Evolutionary conservation across 371 early-diverging fungal genomes (phyloP).

Genomic region (Zychaea mexicana): DNA sequence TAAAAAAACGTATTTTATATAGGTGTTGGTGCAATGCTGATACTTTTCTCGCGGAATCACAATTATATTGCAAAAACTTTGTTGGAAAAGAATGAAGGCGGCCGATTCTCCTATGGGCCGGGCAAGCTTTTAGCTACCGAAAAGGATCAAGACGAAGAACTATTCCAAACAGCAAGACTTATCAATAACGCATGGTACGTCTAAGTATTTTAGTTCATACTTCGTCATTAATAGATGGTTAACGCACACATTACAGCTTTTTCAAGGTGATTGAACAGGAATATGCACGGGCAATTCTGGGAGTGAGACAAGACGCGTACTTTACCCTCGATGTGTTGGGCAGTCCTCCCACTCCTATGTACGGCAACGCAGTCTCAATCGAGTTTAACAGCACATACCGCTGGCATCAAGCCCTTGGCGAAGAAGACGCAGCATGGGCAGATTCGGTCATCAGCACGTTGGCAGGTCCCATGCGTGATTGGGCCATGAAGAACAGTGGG

Average conservation of each 20-base stretch:
- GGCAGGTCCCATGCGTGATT: background rate
- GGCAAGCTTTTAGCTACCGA: slow-evolving; percentile 19
- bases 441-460: slow-evolving; percentile 27
- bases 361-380: slow-evolving; percentile 53
- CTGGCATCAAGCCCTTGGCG: slow-evolving; percentile 54
- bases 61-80: slow-evolving; percentile 53
- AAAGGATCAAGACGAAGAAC: slow-evolving; percentile 47
- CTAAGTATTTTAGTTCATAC: background rate
- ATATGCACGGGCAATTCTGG: slow-evolving; percentile 53
- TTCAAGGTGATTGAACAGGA: slow-evolving; percentile 47
- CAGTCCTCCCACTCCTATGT: slow-evolving; percentile 22
- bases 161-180: slow-evolving; percentile 57
- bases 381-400: slow-evolving; percentile 56
- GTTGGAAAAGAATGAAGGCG: slow-evolving; percentile 45
- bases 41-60: slow-evolving; percentile 58
- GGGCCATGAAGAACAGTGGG: background rate
- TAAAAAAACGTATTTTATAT: no score
- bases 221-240: background rate
- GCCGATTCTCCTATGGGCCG: slow-evolving; percentile 38
- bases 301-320: slow-evolving; percentile 34
- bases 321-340: slow-evolving; percentile 35
- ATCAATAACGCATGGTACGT: slow-evolving; percentile 53
- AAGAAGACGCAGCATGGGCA: slow-evolving; percentile 45
- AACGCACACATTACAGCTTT: slow-evolving; percentile 19
- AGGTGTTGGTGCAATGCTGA: slow-evolving; percentile 45